Conservation (phyloP, 805 yeast genomes). For the Clavispora phyllophila region DNA sequence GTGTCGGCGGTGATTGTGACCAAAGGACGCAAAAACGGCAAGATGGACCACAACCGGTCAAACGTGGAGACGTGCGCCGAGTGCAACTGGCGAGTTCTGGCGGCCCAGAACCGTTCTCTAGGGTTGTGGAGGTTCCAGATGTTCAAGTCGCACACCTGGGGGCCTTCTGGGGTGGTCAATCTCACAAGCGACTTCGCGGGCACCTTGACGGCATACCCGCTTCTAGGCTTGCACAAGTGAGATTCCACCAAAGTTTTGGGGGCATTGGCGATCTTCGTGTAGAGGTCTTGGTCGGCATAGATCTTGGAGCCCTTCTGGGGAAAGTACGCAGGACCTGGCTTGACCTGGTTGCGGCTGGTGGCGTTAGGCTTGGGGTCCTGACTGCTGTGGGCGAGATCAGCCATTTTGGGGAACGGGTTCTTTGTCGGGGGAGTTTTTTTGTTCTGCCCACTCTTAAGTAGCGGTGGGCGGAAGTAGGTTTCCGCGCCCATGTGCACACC, state of each 20-base stretch:
- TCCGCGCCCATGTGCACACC: neutral
- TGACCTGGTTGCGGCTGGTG: conserved; percentile 31
- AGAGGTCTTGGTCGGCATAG: conserved; percentile 46
- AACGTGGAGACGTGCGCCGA: conserved; percentile 56
- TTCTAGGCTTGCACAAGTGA: conserved; percentile 46
- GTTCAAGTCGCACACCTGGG: conserved; percentile 67
- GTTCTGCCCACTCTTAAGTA: neutral
- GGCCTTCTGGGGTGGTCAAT: conserved; percentile 61
- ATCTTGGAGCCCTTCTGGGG: conserved; percentile 52
- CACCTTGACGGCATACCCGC: conserved; percentile 60
- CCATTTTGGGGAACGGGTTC: no score
- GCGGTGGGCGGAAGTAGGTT: neutral
- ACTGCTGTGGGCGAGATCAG: conserved; percentile 10
- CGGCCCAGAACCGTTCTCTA: conserved; percentile 64
- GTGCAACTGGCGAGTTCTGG: conserved; percentile 62
- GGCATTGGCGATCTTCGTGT: conserved; percentile 40
- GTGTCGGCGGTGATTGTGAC: conserved; percentile 62
- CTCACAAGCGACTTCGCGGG: conserved; percentile 57
- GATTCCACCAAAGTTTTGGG: conserved; percentile 39
- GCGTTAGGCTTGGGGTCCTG: conserved; percentile 27
- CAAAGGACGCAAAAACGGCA: conserved; percentile 62
- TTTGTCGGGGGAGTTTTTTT: neutral
- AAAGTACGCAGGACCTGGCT: conserved; percentile 53
- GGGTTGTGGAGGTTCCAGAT: conserved; percentile 60
- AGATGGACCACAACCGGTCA: conserved; percentile 61